Base-by-base conservation (phyloP, 78 protist species). In the Protostelium mycophagum region DNA sequence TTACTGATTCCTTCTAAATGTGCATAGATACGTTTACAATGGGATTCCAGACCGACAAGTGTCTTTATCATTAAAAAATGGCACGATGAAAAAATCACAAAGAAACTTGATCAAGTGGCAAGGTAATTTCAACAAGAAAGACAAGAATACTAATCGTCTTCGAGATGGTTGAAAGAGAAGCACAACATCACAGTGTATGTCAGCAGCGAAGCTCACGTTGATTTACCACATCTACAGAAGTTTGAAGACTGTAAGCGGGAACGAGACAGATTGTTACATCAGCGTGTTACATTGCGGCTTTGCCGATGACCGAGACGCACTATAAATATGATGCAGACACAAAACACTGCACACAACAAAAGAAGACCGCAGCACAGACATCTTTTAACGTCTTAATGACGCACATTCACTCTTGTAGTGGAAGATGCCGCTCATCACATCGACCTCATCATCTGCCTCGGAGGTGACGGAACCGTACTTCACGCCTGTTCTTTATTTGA, bases 391-490 rank as follows among this genome's bases (percentile, higher is more conserved):
- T n/a, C n/a, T n/a, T n/a, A n/a, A n/a, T n/a, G n/a, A n/a, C n/a
- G n/a, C n/a, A n/a, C n/a, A n/a, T n/a, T n/a, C n/a, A n/a, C n/a
- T n/a, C n/a, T n/a, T n/a, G n/a, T n/a, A 51, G 73, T 51, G 73
- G 73, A 51, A 16, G 73, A 51, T 51, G 73, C 73, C 63, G 88
- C 91, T 1, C 90, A 85, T 37, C 38, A 87, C n/a, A 91, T 97
- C 0, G 99, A 98, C 88, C 87, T 98, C 5, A 88, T 97, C n/a
- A 84, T 98, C 0, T 63, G 91, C 23, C 38, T 97, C 73, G 99
- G 99, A 38, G 99, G 98, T 34, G 99, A 98, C 87, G 98, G 98
- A 9, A 97, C 98, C 0, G 83, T 97, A 0, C 86, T 98, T n/a
- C 94, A 97, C 87, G 95, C 95, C 31, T 87, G 95, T 1, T 83